These are phyloP conservation scores for Fraxinus baroniana DNA, from an alignment of 305 asterid genomes.

Conservation along the genomic window DNA sequence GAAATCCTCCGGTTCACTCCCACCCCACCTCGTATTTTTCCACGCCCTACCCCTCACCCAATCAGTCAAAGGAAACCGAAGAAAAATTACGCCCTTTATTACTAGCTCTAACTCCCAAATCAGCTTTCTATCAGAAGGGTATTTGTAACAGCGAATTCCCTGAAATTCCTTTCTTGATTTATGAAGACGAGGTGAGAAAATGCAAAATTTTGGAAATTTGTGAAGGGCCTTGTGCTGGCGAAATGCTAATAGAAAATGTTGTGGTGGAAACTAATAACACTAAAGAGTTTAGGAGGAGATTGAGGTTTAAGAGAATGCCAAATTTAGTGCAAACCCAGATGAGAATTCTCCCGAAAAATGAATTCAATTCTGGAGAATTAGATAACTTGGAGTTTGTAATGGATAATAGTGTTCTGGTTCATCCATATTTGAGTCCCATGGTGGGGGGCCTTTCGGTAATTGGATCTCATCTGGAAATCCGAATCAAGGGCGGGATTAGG, in stretches of 20 bases:
- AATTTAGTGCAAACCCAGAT: constrained; percentile 79
- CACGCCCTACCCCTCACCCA: background rate
- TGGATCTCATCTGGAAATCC: constrained; percentile 39
- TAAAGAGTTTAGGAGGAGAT: constrained; percentile 68
- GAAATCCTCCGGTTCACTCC: constrained; percentile 28
- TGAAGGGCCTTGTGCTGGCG: constrained; percentile 64
- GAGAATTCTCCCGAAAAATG: constrained; percentile 39
- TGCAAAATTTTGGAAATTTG: constrained; percentile 55
- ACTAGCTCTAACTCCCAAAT: constrained; percentile 60
- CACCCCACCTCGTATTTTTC: constrained; percentile 38
- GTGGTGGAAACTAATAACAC: constrained; percentile 43
- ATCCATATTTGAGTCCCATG: constrained; percentile 81
- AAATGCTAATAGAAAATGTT: constrained; percentile 72
- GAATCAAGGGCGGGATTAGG: constrained; percentile 30
- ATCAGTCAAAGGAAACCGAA: constrained; percentile 20
- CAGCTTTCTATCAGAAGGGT: constrained; percentile 24
- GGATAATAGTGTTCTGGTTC: constrained; percentile 55
- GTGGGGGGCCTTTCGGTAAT: constrained; percentile 65
- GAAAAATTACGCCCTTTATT: constrained; percentile 48
- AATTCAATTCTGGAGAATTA: constrained; percentile 21
- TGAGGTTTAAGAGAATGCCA: constrained; percentile 92
- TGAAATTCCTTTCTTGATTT: constrained; percentile 54
- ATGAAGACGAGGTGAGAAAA: constrained; percentile 62
- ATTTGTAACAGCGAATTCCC: constrained; percentile 35
- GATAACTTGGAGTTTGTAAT: constrained; percentile 45